Base-by-base conservation (phyloP, 495 filamentous ascomycete genomes). In the Hypoxylon trugodes region DNA sequence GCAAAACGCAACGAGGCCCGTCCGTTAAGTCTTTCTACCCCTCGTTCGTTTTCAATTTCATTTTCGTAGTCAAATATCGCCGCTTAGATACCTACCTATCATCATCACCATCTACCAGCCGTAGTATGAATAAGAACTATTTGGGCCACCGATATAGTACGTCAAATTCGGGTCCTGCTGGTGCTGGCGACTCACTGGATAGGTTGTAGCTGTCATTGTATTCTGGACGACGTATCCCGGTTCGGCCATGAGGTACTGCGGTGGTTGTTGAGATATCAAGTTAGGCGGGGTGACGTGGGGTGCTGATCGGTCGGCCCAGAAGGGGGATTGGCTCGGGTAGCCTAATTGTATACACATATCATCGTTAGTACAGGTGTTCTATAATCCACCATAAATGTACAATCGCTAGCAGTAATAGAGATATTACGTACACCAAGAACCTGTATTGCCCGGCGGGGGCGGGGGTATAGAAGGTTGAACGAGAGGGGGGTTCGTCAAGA, bases 381-480 rank as follows among this genome's bases (percentile, higher is more conserved):
- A 8, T 13, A n/a, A 40, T 3, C 16, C 8, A 2, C 3, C 15
- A 15, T 8, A 16, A 6, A 15, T 18, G 16, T 18, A 6, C 13
- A 3, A 16, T 15, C 15, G 8, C 10, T 15, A 9, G 6, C 2
- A 12, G 6, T 2, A 19, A 18, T 2, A 18, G 9, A 12, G 16
- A 28, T 15, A 4, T n/a, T 8, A 54, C 58, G 53, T 62, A 67
- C 58, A 62, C 58, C 58, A 67, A 9, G 58, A 59, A 8, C 64
- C 52, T 12, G 52, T 53, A 32, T 51, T 59, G n/a, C 46, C 46
- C 1, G 48, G 58, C 12, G 1, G 25, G 12, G 58, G 52, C 1
- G 64, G 9, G 15, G 64, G 51, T 1, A 54, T 28, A 0, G 64
- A 61, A 1, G 64, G 64, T 18, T 52, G 46, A 9, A 62, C 64